Evolutionary conservation across 805 yeast species (phyloP).

Genomic region (Lachancea mirantina): DNA sequence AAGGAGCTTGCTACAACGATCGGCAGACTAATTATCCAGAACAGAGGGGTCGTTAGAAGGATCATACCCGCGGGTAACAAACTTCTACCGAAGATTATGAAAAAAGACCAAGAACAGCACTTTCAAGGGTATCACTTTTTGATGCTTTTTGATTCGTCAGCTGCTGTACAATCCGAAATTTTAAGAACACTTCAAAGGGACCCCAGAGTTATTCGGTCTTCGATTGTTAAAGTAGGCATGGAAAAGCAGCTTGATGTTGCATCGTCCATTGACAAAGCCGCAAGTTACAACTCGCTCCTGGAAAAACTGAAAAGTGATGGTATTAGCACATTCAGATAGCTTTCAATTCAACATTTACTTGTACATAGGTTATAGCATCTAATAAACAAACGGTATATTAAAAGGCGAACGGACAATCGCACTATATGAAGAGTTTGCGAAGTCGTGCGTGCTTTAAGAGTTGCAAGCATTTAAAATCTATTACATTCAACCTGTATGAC

Average conservation of each 20-base stretch:
- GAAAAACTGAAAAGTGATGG: slow-evolving; percentile 15
- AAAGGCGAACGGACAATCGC: too few species aligned
- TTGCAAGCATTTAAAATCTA: too few species aligned
- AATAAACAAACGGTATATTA: too few species aligned
- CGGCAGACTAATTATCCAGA: slow-evolving; percentile 74
- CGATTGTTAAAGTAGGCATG: slow-evolving; percentile 57
- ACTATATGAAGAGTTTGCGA: too few species aligned
- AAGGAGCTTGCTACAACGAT: slow-evolving; percentile 58
- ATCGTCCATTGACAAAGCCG: slow-evolving; percentile 45
- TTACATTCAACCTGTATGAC: too few species aligned
- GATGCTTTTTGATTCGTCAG: slow-evolving; percentile 79
- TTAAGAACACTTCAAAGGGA: slow-evolving; percentile 73
- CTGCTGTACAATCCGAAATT: slow-evolving; percentile 81
- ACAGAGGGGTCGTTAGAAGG: slow-evolving; percentile 90
- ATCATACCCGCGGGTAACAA: slow-evolving; percentile 73
- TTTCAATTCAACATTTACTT: too few species aligned
- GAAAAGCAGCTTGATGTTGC: slow-evolving; percentile 47
- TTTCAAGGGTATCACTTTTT: slow-evolving; percentile 85
- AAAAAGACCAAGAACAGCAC: slow-evolving; percentile 81
- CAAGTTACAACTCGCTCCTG: slow-evolving; percentile 23
- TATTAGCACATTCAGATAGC: too few species aligned
- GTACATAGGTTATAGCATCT: too few species aligned
- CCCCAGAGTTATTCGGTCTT: slow-evolving; percentile 83
- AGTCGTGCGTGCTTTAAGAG: too few species aligned
- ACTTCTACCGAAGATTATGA: slow-evolving; percentile 71